Conservation (phyloP, 2,329 filamentous ascomycete genomes). For the Emergomyces pasteurianus region DNA sequence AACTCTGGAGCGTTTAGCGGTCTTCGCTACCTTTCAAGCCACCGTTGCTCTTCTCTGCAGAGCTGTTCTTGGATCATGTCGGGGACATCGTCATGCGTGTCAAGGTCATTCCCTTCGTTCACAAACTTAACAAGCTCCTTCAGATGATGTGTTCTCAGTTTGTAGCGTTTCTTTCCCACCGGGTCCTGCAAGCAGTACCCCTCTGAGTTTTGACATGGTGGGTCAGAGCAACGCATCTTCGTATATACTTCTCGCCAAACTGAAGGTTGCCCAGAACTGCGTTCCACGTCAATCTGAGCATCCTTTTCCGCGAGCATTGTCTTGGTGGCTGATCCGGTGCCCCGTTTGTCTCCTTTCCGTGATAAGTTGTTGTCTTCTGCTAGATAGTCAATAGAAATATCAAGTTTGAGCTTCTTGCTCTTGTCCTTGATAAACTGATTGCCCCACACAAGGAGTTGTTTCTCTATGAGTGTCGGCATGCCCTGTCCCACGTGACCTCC, state of each 20-base stretch:
- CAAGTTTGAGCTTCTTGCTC: slow-evolving; percentile 21
- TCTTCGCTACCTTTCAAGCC: too few species aligned
- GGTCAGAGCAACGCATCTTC: neutral
- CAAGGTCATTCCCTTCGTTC: too few species aligned
- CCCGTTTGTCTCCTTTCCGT: slow-evolving; percentile 5
- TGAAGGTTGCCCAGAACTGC: slow-evolving; percentile 5
- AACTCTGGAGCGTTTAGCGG: too few species aligned
- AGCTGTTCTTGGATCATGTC: too few species aligned
- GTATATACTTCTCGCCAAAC: neutral
- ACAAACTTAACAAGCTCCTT: too few species aligned
- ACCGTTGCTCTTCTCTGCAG: too few species aligned
- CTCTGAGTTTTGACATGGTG: neutral
- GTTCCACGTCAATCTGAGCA: slow-evolving; percentile 6
- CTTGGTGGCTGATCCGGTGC: slow-evolving; percentile 5
- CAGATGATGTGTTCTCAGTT: too few species aligned
- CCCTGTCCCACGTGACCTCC: too few species aligned
- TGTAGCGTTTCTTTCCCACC: neutral
- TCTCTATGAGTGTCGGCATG: slow-evolving; percentile 20
- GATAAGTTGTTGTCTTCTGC: slow-evolving; percentile 7
- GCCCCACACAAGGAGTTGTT: slow-evolving; percentile 17
- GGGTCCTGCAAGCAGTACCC: neutral
- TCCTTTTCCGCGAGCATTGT: slow-evolving; percentile 7
- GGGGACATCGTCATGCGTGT: too few species aligned
- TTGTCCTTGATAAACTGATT: slow-evolving; percentile 18
- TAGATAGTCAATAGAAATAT: slow-evolving; percentile 22